A percentile compares a stretch with the other conserved stretches of the same genome.
These are phyloP conservation scores for Epichloe amarillans DNA, from an alignment of 2,329 filamentous ascomycete genomes.

Conservation along the genomic window DNA sequence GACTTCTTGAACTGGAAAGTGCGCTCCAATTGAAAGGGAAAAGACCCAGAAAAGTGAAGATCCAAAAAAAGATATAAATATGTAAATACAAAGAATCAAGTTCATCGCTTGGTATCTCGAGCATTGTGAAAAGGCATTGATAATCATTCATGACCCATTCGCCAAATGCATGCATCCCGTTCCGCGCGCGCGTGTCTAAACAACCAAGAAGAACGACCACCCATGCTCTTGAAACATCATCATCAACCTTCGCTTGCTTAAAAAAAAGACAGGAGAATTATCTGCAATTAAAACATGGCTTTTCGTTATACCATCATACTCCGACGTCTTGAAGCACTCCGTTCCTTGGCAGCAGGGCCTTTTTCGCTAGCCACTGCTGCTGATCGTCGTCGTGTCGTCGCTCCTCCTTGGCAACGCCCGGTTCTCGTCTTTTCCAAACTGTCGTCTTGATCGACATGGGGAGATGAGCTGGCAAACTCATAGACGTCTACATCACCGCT, in stretches of 20 bases:
- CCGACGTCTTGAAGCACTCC: constrained; percentile 30
- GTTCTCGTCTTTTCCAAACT: constrained; percentile 13
- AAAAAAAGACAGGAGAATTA: neutral
- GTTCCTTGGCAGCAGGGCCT: constrained; percentile 14
- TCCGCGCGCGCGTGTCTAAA: neutral
- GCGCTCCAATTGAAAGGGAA: constrained; percentile 7
- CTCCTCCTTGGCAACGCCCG: constrained; percentile 20
- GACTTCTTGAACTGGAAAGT: constrained; percentile 5
- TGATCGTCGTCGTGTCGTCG: constrained; percentile 25
- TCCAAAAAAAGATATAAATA: constrained; percentile 7
- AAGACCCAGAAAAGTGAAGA: constrained; percentile 6
- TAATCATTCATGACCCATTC: constrained; percentile 14
- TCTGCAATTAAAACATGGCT: constrained; percentile 18
- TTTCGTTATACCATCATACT: constrained; percentile 47
- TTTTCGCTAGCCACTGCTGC: constrained; percentile 25
- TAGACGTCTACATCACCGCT: constrained; percentile 34
- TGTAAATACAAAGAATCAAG: constrained; percentile 19
- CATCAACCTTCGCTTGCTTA: constrained; percentile 1
- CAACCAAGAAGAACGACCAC: neutral
- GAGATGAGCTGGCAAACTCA: constrained; percentile 38
- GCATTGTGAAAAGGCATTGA: constrained; percentile 11
- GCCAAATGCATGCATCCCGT: constrained; percentile 13
- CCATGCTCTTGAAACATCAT: constrained; percentile 3
- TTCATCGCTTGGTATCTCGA: constrained; percentile 24
- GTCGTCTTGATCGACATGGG: constrained; percentile 21